These are phyloP conservation scores for Ascochyta clinopodiicola DNA, from an alignment of 2,329 filamentous ascomycete genomes.

Conservation along the genomic window DNA sequence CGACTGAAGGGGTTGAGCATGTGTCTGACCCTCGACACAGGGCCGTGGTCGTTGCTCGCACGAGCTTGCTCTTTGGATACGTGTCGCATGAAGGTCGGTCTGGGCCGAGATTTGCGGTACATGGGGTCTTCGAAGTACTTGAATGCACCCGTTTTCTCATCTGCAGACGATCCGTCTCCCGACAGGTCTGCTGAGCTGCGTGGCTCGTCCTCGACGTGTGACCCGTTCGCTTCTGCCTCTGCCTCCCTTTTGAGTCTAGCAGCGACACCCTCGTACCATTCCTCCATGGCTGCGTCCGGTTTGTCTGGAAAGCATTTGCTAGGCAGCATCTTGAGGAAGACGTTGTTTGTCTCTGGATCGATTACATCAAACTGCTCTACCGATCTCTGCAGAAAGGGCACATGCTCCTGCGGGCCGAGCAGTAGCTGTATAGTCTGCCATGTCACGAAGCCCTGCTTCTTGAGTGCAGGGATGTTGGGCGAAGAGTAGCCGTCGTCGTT, in stretches of 20 bases:
- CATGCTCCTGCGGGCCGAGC: constrained; percentile 86
- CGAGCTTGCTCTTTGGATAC: constrained; percentile 42
- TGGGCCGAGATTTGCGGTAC: constrained; percentile 53
- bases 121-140: constrained; percentile 59
- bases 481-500: constrained; percentile 71
- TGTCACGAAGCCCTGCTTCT: constrained; percentile 82
- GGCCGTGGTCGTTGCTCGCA: constrained; percentile 38
- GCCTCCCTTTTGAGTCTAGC: constrained; percentile 71
- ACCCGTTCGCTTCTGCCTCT: constrained; percentile 42
- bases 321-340: constrained; percentile 67
- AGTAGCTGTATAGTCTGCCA: constrained; percentile 94
- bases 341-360: constrained; percentile 68
- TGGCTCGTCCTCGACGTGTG: constrained; percentile 33
- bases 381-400: constrained; percentile 80
- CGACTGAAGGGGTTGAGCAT: constrained; percentile 45
- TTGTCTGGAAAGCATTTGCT: constrained; percentile 73
- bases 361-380: constrained; percentile 78
- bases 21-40: constrained; percentile 42
- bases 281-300: constrained; percentile 79
- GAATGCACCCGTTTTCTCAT: constrained; percentile 53
- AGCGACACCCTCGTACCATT: constrained; percentile 83
- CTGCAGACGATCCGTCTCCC: constrained; percentile 47
- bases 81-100: constrained; percentile 53
- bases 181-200: constrained; percentile 43
- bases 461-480: constrained; percentile 83